These are phyloP conservation scores for Scutellaria minor DNA, from an alignment of 257 asterid species.

Conservation along the genomic window DNA sequence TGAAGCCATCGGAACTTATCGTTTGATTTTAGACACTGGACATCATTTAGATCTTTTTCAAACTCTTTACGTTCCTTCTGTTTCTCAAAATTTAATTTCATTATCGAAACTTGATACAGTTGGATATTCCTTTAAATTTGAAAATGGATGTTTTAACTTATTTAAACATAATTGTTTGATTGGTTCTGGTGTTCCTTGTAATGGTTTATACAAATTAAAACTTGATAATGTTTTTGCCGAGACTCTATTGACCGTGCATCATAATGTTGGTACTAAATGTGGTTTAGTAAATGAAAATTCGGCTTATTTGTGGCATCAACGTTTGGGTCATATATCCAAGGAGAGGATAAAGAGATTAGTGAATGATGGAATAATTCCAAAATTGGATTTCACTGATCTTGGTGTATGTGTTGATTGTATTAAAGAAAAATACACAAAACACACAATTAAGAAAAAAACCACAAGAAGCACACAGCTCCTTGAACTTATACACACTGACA, in stretches of 20 bases:
- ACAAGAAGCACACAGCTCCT: too few species aligned
- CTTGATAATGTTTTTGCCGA: too few species aligned
- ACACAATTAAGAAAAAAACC: too few species aligned
- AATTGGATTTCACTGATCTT: neutral
- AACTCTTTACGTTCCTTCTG: neutral
- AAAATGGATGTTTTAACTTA: too few species aligned
- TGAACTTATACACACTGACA: too few species aligned
- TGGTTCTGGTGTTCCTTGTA: too few species aligned
- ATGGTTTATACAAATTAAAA: too few species aligned
- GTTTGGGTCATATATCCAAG: neutral
- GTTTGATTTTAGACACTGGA: neutral
- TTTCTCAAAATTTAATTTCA: neutral
- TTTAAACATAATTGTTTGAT: too few species aligned
- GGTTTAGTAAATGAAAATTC: neutral
- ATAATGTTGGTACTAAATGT: slow-evolving; percentile 1
- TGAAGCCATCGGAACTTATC: neutral
- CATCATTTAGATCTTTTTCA: neutral
- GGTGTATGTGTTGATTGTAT: too few species aligned
- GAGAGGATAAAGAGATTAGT: neutral
- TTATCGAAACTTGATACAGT: neutral
- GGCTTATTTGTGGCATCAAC: neutral
- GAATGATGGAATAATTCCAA: neutral
- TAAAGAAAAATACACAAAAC: too few species aligned
- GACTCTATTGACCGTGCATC: neutral
- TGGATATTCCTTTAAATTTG: neutral